Evolutionary conservation across 2,329 filamentous ascomycete species (phyloP), one percentile per base, ranked within the genome.

Genomic region (Xylaria digitata): DNA sequence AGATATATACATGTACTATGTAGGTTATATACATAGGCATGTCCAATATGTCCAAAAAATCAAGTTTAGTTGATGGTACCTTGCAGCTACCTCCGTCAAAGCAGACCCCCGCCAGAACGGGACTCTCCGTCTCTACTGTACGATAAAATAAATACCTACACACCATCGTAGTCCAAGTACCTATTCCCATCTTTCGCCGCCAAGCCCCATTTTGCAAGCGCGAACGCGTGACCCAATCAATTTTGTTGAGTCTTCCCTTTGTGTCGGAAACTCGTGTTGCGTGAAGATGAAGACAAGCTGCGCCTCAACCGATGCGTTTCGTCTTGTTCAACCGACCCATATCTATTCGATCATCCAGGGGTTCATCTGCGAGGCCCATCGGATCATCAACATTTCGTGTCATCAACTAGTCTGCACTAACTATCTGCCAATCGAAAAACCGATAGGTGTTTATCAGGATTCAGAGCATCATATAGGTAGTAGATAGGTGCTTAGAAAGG

Each of bases 281-380:
- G 49, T 32, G 21, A 37, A 48, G 32, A 34, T 19, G n/a, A 34
- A 46, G n/a, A 15, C 26, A 6, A 57, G 61, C 66, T 69, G 63
- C 66, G 66, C 66, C 66, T 64, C 66, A 49, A 23, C 57, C n/a
- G 37, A 57, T 43, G 45, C 52, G 63, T 69, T 69, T 66, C 56
- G 60, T 61, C 56, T 58, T 15, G 23, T 54, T 58, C 56, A 40
- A 56, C 56, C 46, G 53, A 42, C 58, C 21, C 52, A 30, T 32
- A 61, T 65, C n/a, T 42, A 61, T 61, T 61, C 34, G 63, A 30
- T 45, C 23, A 48, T 37, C n/a, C 49, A 65, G 56, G 62, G 56
- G 40, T 30, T 17, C 11, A 6, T 23, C 40, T 9, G 30, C 37
- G 19, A 17, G n/a, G 32, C 32, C 5, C 52, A 15, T 42, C 26